Evolutionary conservation across 371 early-diverging fungal genomes (phyloP), one percentile per base, ranked within the genome.

Genomic region (Syncephalastrum sp.): DNA sequence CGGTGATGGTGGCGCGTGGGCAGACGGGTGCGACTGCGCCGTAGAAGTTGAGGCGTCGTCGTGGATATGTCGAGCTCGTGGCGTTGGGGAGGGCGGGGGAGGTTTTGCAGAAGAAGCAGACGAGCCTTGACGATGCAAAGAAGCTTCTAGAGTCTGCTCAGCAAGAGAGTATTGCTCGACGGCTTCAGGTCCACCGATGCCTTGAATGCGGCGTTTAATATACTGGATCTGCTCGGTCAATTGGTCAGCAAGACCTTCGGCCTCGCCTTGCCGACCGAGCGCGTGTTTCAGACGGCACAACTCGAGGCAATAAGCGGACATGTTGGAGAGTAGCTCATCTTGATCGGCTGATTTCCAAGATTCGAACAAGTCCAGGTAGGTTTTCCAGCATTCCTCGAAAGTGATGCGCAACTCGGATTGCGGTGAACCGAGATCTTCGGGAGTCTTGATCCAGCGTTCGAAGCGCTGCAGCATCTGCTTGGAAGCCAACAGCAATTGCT

Each of bases 291-390:
- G 64, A 3, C 79, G 70, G 24, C 85, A 86, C 5, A 90, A 72
- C 50, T 91, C 89, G 29, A 88, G 63, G 54, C 79, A 90, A 65
- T 92, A 90, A 2, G 70, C 66, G 41, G 85, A 82, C 64, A 91
- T 73, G 49, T 80, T 83, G 23, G 75, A 72, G 5, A 86, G 59
- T 10, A 91, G 64, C 50, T 85, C 74, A 45, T 76, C 66, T 16
- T 79, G 77, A 64, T 92, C 92, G 41, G 70, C 67, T 27, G 74
- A 61, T 65, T 92, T 92, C 91, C 90, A 91, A 10, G 72, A 65
- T 57, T 89, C 82, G 64, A 91, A 91, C 21, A 79, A 63, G 14
- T 66, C 59, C 61, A 82, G 83, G 66, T 81, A 92, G 4, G 62
- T 64, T 33, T 70, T 67, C 83, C 83, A 91, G 5, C 73, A 67